These are phyloP conservation scores for Monilinia laxa DNA, from an alignment of 2,329 filamentous ascomycete species.

Conservation along the genomic window DNA sequence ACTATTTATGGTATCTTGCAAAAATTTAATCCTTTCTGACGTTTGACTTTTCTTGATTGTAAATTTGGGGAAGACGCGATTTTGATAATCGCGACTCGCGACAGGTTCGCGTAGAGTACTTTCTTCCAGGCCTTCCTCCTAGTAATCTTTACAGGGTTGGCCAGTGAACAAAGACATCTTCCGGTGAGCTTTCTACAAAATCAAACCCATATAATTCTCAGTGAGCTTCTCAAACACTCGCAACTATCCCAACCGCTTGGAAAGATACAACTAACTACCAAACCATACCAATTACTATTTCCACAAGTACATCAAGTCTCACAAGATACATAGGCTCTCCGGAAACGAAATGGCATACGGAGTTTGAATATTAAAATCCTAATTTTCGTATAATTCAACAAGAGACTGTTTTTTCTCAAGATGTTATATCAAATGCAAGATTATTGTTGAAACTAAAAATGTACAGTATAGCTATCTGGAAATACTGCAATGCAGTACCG, in stretches of 20 bases:
- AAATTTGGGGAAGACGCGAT: conserved; percentile 10
- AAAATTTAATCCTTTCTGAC: not conserved
- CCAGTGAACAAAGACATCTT: conserved; percentile 5
- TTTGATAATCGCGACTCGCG: conserved; percentile 4
- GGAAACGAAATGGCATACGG: no score
- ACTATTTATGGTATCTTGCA: not conserved
- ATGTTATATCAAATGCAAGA: no score
- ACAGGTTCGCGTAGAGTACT: conserved; percentile 21
- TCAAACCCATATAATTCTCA: not conserved
- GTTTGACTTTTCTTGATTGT: conserved; percentile 5
- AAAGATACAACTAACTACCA: not conserved
- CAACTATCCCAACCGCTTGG: not conserved
- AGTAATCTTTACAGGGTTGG: conserved; percentile 4
- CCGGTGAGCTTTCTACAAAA: not conserved
- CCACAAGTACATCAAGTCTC: no score
- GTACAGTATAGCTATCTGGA: no score
- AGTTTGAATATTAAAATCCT: no score
- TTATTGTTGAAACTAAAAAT: no score
- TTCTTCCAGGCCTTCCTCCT: not conserved
- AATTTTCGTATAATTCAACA: no score
- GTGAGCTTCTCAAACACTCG: not conserved
- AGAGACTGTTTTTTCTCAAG: no score
- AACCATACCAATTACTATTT: no score
- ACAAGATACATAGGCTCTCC: no score
- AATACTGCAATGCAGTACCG: no score